Base-by-base conservation (phyloP, 177 flowering plant species). In the Vitis hybrid region DNA sequence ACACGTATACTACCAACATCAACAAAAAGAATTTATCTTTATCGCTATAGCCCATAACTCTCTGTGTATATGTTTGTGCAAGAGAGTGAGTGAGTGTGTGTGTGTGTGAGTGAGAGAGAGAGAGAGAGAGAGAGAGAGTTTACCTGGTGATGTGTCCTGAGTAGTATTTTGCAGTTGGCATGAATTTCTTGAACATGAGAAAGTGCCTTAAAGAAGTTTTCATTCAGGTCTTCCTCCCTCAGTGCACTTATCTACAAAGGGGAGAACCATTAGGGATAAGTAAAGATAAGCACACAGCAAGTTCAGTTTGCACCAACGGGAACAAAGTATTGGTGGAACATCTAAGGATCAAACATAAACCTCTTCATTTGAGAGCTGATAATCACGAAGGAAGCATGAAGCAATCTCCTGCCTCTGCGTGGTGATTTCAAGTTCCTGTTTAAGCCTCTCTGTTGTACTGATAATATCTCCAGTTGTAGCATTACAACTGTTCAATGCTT, bases 101-200 rank as follows among this genome's bases (percentile, higher is more conserved):
- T 2, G 27, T 24, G 21, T 19, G 19, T 19, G 19, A 19, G 18
- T 18, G 19, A 19, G 19, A 19, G 21, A n/a, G n/a, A 30, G 48
- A 11, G 18, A 49, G 57, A 48, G 60, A 55, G 21, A 46, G 51
- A 51, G 60, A 68, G 60, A 18, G 62, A 50, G 15, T 51, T 63
- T 76, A 93, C 99, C 92, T 95, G 99, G 72, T 95, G 99, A 81
- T 95, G 99, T 19, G 99, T 93, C 80, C 99, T 81, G 11, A 93
- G 91, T 58, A 93, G 79, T 55, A 91, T 74, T 82, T 95, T 95
- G 84, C 99, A 93, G 77, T 95, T 95, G 74, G 98, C 87, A 83
- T 95, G 99, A 67, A 95, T 95, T 78, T 91, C 93, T 73, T 95
- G 97, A 79, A 93, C 98, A 87, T 91, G 99, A 77, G 94, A 77